Percentiles rank a stretch among this genome's conserved stretches.
Conservation (phyloP, 169 alveolate genomes). For the Plasmodium adleri region DNA sequence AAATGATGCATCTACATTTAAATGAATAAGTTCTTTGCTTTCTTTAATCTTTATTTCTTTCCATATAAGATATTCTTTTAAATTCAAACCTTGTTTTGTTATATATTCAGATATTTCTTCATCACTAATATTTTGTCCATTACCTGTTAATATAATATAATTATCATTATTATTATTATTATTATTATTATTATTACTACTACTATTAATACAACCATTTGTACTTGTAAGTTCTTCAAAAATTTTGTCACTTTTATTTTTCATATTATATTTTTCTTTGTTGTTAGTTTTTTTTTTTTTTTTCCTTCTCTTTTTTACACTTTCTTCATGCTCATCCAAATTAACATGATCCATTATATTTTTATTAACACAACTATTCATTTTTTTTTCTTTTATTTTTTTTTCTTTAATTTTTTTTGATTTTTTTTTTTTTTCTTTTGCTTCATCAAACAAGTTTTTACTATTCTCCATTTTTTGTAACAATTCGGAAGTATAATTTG, state of each 20-base stretch:
- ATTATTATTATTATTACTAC: neutral
- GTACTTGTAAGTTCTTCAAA: neutral
- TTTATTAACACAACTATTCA: neutral
- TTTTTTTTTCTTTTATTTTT: neutral
- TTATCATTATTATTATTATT: neutral
- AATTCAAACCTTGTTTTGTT: neutral
- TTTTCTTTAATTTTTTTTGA: neutral
- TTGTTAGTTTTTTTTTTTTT: neutral
- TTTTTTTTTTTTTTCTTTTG: neutral
- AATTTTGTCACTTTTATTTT: neutral
- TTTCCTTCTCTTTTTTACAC: neutral
- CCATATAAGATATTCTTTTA: slow-evolving; percentile 38
- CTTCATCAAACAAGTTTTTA: neutral
- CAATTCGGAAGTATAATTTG: neutral
- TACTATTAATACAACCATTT: neutral
- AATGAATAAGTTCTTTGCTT: slow-evolving; percentile 38
- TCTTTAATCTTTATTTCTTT: slow-evolving; percentile 60
- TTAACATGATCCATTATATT: neutral
- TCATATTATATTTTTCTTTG: neutral
- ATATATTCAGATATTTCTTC: neutral
- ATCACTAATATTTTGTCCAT: neutral
- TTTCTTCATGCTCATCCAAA: neutral
- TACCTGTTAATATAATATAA: neutral
- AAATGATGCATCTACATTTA: slow-evolving; percentile 49
- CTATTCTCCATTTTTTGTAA: neutral